phyloP scores from a whole-genome alignment of 345 rosid genomes.

The Zanthoxylum bungeanum region DNA sequence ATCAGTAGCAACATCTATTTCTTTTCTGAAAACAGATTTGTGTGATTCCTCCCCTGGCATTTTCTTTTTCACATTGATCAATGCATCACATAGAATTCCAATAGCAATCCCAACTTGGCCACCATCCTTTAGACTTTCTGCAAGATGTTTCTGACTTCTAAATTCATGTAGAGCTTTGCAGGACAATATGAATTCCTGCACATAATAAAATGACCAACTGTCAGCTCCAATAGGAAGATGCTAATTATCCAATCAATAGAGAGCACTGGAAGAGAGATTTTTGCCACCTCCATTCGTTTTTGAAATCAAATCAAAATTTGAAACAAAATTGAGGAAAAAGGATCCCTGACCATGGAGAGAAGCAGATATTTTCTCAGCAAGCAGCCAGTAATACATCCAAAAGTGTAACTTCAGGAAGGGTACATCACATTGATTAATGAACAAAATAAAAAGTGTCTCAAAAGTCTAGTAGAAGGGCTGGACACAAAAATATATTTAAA shows the following conservation, averaged over 20 bases:
- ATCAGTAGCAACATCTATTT: constrained; percentile 41
- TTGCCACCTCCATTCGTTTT: background rate
- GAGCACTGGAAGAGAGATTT: background rate
- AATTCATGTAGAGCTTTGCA: constrained; percentile 61
- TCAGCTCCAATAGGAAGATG: background rate
- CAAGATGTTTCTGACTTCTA: constrained; percentile 52
- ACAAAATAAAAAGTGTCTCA: background rate
- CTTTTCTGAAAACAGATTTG: constrained; percentile 39
- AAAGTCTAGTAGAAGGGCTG: background rate
- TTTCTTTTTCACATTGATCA: constrained; percentile 32
- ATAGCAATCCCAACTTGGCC: constrained; percentile 50
- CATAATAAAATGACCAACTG: background rate
- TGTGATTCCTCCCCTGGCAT: constrained; percentile 56
- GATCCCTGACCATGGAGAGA: background rate
- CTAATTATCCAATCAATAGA: background rate
- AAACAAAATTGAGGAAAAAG: background rate
- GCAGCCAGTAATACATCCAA: background rate
- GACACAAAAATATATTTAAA: no score
- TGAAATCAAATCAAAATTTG: background rate
- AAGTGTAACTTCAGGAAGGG: background rate
- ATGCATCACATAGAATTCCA: constrained; percentile 54
- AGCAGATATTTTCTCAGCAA: background rate
- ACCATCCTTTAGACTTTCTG: constrained; percentile 36
- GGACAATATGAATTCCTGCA: constrained; percentile 58
- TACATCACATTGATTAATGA: background rate